Percentiles rank a stretch among this genome's conserved stretches.
Evolutionary conservation across 768 basidiomycete genomes (phyloP).

Genomic region (Imleria badia): DNA sequence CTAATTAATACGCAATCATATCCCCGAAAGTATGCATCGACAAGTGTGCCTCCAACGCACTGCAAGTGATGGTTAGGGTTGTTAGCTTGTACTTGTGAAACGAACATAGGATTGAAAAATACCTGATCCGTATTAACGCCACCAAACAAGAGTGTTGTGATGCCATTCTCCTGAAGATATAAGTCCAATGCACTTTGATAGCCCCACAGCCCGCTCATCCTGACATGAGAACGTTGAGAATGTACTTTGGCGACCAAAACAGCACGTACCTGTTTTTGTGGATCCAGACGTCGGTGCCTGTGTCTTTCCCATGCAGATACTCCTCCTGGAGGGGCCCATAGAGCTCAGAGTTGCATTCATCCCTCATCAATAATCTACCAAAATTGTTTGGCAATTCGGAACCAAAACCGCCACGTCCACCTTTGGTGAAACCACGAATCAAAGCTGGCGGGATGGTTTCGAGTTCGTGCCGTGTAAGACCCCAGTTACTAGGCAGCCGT

Average conservation of each 20-base stretch:
- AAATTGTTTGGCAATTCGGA: conserved; percentile 51
- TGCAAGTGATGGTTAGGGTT: conserved; percentile 17
- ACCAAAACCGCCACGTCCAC: conserved; percentile 51
- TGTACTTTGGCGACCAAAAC: background rate
- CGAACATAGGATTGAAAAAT: background rate
- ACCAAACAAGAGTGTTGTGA: conserved; percentile 59
- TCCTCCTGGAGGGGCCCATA: conserved; percentile 63
- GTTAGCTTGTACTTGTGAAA: background rate
- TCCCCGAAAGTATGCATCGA: conserved; percentile 62
- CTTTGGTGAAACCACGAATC: conserved; percentile 52
- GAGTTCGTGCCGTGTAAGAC: conserved; percentile 63
- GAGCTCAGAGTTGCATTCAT: conserved; percentile 53
- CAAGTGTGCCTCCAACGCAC: conserved; percentile 66
- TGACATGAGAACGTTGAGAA: conserved; percentile 19
- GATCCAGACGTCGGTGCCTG: conserved; percentile 68
- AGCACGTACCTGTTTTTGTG: conserved; percentile 59
- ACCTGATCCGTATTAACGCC: conserved; percentile 73
- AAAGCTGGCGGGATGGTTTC: conserved; percentile 61
- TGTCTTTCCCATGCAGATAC: conserved; percentile 49
- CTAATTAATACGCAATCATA: conserved; percentile 61
- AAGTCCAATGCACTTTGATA: conserved; percentile 61
- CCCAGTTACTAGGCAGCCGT: conserved; percentile 57
- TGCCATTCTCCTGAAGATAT: conserved; percentile 61
- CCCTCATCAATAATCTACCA: conserved; percentile 60
- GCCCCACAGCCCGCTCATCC: conserved; percentile 69